Percentiles rank a stretch among this genome's conserved stretches.
These are phyloP conservation scores for Mrakia frigida DNA, from an alignment of 768 basidiomycete species.

Conservation along the genomic window DNA sequence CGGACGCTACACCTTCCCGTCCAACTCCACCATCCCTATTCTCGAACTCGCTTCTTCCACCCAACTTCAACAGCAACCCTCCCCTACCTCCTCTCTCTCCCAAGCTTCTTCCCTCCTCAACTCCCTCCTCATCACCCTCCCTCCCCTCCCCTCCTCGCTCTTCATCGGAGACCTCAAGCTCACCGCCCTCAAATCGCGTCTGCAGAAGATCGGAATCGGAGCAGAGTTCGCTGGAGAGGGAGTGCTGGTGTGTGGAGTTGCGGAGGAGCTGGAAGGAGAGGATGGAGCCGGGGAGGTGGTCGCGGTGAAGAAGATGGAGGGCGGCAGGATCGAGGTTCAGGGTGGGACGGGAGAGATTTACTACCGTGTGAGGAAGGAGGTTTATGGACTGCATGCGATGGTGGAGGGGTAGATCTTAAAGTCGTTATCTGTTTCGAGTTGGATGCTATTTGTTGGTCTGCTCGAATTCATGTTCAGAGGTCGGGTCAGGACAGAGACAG, in stretches of 20 bases:
- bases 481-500: too few species aligned
- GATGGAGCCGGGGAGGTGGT: constrained; percentile 49
- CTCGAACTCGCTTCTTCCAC: constrained; percentile 57
- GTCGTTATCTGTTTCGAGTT: background rate
- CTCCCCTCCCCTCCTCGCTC: constrained; percentile 73
- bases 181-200: constrained; percentile 74
- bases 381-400: constrained; percentile 84
- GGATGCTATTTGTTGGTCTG: too few species aligned
- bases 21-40: constrained; percentile 80
- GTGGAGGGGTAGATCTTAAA: constrained; percentile 48
- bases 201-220: constrained; percentile 68
- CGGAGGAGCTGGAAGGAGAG: constrained; percentile 35
- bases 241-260: constrained; percentile 68
- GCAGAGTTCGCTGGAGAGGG: constrained; percentile 97
- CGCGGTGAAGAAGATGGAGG: constrained; percentile 78
- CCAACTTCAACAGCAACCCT: constrained; percentile 14
- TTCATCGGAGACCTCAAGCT: constrained; percentile 98
- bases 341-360: constrained; percentile 74
- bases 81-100: background rate
- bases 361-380: constrained; percentile 78
- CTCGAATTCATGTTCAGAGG: too few species aligned
- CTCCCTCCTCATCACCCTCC: constrained; percentile 44
- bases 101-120: constrained; percentile 14
- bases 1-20: constrained; percentile 76
- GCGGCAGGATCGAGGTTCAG: constrained; percentile 81